Base-by-base conservation (phyloP, 495 filamentous ascomycete species). In the Parmelia sp. region DNA sequence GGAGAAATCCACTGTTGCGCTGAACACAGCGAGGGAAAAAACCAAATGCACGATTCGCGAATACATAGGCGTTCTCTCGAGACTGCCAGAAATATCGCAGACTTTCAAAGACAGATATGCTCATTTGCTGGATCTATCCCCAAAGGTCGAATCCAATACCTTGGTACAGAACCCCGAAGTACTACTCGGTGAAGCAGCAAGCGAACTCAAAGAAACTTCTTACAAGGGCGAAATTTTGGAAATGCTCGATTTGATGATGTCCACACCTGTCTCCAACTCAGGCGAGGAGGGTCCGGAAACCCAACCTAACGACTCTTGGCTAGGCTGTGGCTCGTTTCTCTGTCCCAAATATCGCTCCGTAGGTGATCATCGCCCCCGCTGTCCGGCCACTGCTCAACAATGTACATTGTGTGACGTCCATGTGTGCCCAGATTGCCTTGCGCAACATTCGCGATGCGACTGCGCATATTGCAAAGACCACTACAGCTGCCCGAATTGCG, bases 321-420 rank as follows among this genome's bases (percentile, higher is more conserved):
- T 81, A 71, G 83, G 83, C 36, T 86, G 83, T 64, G 81, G 82
- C 56, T 79, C 81, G 5, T 84, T 83, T 69, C 82, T 83, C 65
- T 86, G 83, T 61, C 83, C 81, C 4, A 75, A 76, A 53, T 78
- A 76, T 40, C 76, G 81, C 27, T 73, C 77, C 3, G 66, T 80
- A 19, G 79, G 81, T 8, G 83, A 86, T 67, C 77, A 78, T 39
- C 76, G 82, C 6, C 76, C 77, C 45, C 71, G 78, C 37, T 85
- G 83, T 66, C 72, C 74, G 4, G 80, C 78, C 60, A 66, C 77
- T 25, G 69, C 83, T 8, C 77, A 76, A 35, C 78, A 84, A 72
- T 86, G 83, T 72, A 76, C 74, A n/a, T 75, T 72, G 42, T 86
- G 83, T 66, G 74, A 74, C 7, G 81, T 86, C 6, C 74, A 79